Base-by-base conservation (phyloP, 495 filamentous ascomycete species). In the Xylaria cubensis region DNA sequence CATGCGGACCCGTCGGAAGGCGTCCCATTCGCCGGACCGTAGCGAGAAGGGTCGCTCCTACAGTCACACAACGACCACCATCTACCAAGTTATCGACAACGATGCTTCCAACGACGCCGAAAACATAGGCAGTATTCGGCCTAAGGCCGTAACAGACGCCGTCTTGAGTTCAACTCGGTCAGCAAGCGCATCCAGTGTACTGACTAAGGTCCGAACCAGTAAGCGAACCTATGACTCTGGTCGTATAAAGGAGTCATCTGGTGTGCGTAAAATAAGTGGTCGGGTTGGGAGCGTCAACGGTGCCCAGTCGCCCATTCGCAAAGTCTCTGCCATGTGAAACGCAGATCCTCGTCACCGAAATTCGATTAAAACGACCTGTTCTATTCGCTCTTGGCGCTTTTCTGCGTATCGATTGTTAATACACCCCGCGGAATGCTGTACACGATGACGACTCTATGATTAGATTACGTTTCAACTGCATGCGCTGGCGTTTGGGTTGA, bases 201-300 rank as follows among this genome's bases (percentile, higher is more conserved):
- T 91, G 61, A 86, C 86, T 72, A 98, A 97, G 86, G 86, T 92
- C 61, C 87, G 95, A 46, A 86, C 90, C 1, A 91, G 88, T 76
- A 91, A 87, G 82, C 68, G 82, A 90, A 90, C 74, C 83, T 86
- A 76, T 86, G 86, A 74, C 83, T 86, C 83, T 85, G 81, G 62
- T 73, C 84, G 82, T 55, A 85, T 67, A 62, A 86, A 87, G 77
- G 84, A 86, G 73, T 83, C 76, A 67, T 86, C 85, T 34, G 93
- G 93, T 17, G 91, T 98, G 32, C 89, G 95, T 67, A 99, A 99
- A 84, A 91, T 92, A 7, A 97, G 94, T 79, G 94, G 94, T n/a
- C 89, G 95, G 10, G 87, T 97, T n/a, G 94, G 94, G 9, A 97
- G 95, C 77, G 83, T 91, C 19, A 90, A 91, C 32, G 77, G 74